A percentile compares a stretch with the other conserved stretches of the same genome.
phyloP scores from a whole-genome alignment of 176 grass and related monocot genomes.

The Ensete ventricosum region DNA sequence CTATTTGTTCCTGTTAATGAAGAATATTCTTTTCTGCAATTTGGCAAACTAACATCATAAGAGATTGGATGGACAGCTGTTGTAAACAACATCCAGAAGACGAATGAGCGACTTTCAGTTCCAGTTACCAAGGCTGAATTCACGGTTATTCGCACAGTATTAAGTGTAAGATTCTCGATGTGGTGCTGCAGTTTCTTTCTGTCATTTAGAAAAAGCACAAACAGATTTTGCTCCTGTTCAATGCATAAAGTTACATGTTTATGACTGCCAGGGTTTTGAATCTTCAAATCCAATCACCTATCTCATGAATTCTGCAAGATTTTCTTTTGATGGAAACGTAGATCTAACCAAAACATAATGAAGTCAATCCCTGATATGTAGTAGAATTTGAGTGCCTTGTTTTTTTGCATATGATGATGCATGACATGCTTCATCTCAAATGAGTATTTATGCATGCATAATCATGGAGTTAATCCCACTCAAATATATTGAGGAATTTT shows the following conservation, averaged over 20 bases:
- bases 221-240: neutral
- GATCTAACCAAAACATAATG: neutral
- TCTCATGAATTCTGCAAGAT: neutral
- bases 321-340: neutral
- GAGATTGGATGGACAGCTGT: constrained; percentile 41
- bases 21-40: neutral
- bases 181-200: neutral
- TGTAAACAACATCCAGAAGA: constrained; percentile 49
- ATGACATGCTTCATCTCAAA: neutral
- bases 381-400: neutral
- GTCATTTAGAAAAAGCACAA: neutral
- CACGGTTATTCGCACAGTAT: constrained; percentile 61
- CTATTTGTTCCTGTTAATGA: neutral
- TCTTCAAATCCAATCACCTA: neutral
- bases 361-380: neutral
- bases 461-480: too few relatives aligned
- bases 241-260: neutral
- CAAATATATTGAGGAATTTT: neutral
- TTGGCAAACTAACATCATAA: too few relatives aligned
- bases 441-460: neutral
- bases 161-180: constrained; percentile 53
- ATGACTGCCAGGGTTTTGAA: neutral
- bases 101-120: constrained; percentile 57
- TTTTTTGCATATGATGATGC: neutral
- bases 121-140: constrained; percentile 88